phyloP scores from a whole-genome alignment of 331 rosid species.

The Quercus phellos region DNA sequence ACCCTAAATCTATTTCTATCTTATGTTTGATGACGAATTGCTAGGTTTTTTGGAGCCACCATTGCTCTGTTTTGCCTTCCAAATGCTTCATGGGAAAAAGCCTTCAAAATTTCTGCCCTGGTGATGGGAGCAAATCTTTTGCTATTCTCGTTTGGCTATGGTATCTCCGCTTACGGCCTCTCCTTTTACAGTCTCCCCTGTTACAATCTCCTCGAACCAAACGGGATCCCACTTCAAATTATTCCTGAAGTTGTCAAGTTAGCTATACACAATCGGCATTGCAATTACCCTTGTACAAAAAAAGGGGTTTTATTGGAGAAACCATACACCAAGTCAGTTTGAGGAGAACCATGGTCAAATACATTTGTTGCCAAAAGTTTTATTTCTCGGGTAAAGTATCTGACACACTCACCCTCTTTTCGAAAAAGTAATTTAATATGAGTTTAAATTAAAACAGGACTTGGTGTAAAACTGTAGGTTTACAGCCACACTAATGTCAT shows the following conservation, averaged over 20 bases:
- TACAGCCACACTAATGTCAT: too few relatives aligned
- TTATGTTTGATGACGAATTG: neutral
- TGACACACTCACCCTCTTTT: too few relatives aligned
- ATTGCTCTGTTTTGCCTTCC: neutral
- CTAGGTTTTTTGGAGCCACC: neutral
- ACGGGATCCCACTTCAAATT: neutral
- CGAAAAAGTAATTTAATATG: too few relatives aligned
- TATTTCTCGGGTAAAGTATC: too few relatives aligned
- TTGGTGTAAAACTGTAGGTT: too few relatives aligned
- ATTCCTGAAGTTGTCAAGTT: neutral
- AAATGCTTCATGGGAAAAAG: neutral
- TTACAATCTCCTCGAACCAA: neutral
- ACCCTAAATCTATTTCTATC: too few relatives aligned
- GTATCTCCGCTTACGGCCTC: too few relatives aligned
- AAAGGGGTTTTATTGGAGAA: too few relatives aligned
- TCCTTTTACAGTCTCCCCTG: neutral
- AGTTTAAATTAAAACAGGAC: too few relatives aligned
- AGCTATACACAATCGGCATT: neutral
- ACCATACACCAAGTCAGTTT: too few relatives aligned
- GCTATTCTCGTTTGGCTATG: neutral
- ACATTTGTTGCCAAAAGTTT: too few relatives aligned
- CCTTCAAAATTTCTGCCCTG: neutral
- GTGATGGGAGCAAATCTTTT: neutral
- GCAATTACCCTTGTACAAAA: neutral
- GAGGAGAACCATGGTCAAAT: too few relatives aligned